Percentiles rank a stretch among this genome's conserved stretches.
These are phyloP conservation scores for Peronospora farinosa DNA, from an alignment of 352 stramenopile species.

Conservation along the genomic window DNA sequence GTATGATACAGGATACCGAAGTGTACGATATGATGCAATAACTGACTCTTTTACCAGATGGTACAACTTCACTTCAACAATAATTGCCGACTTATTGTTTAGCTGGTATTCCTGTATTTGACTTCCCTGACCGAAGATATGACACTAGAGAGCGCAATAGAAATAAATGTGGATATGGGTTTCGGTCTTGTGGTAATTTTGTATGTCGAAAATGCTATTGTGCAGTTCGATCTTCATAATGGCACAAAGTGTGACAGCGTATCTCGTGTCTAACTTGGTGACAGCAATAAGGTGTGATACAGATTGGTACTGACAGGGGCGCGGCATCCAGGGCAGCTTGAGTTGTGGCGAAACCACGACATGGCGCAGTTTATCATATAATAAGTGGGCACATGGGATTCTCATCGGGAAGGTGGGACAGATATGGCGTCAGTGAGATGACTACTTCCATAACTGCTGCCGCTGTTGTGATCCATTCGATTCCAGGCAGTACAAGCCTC, in stretches of 20 bases:
- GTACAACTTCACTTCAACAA: no score
- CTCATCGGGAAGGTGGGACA: conserved; percentile 28
- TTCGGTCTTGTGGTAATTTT: background rate
- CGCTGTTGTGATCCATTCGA: background rate
- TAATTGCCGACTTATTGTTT: conserved; percentile 7
- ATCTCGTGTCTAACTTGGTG: background rate
- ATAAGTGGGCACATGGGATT: conserved; percentile 48
- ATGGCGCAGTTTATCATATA: conserved; percentile 68
- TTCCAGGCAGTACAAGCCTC: conserved; percentile 13
- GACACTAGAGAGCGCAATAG: no score
- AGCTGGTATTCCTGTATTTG: background rate
- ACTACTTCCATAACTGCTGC: background rate
- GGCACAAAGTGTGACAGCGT: background rate
- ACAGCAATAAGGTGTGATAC: conserved; percentile 3
- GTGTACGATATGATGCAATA: background rate
- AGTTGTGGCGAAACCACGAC: conserved; percentile 61
- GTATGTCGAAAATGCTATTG: conserved; percentile 4
- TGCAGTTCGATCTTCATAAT: background rate
- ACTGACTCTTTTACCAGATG: conserved; percentile 13
- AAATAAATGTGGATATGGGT: no score
- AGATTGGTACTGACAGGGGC: conserved; percentile 23
- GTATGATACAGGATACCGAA: background rate
- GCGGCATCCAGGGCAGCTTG: conserved; percentile 56
- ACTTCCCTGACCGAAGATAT: background rate
- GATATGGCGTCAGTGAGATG: background rate